These are phyloP conservation scores for Penicillium subrubescens DNA, from an alignment of 495 filamentous ascomycete species.

Conservation along the genomic window DNA sequence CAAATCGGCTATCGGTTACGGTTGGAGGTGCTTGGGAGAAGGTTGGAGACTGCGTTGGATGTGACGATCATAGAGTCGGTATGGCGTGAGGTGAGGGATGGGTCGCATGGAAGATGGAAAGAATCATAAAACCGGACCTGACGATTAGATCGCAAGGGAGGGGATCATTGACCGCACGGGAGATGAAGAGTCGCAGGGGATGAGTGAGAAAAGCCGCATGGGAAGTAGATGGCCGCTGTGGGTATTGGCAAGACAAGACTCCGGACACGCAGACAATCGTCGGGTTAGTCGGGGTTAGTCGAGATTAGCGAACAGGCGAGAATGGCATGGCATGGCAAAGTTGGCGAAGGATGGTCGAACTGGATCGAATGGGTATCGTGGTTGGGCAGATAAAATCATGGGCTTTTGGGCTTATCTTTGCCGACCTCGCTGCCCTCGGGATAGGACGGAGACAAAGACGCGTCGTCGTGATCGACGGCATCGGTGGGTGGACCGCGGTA, in stretches of 20 bases:
- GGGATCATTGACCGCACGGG: not conserved
- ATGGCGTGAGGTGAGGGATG: not conserved
- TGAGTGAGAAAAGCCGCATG: not conserved
- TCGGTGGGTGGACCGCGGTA: constrained; percentile 35
- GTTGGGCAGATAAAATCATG: not conserved
- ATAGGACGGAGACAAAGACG: constrained; percentile 9
- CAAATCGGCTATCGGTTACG: constrained; percentile 1
- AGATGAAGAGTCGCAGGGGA: not conserved
- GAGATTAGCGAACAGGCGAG: not conserved
- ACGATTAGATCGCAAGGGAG: constrained; percentile 1
- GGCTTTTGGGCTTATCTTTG: constrained; percentile 10
- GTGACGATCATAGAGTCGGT: not conserved
- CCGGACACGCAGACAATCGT: not conserved
- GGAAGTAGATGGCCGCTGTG: not conserved
- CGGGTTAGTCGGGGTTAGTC: not conserved
- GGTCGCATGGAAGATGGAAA: not conserved
- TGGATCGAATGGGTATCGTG: not conserved
- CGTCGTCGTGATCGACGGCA: constrained; percentile 18
- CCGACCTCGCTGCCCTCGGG: constrained; percentile 17
- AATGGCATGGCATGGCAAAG: not conserved
- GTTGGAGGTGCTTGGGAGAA: not conserved
- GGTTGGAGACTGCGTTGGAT: not conserved
- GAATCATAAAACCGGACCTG: no score
- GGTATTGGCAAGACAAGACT: not conserved
- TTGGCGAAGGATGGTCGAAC: not conserved